Evolutionary conservation across 2,329 filamentous ascomycete species (phyloP), one percentile per base, ranked within the genome.

Genomic region (Colletotrichum phormii): DNA sequence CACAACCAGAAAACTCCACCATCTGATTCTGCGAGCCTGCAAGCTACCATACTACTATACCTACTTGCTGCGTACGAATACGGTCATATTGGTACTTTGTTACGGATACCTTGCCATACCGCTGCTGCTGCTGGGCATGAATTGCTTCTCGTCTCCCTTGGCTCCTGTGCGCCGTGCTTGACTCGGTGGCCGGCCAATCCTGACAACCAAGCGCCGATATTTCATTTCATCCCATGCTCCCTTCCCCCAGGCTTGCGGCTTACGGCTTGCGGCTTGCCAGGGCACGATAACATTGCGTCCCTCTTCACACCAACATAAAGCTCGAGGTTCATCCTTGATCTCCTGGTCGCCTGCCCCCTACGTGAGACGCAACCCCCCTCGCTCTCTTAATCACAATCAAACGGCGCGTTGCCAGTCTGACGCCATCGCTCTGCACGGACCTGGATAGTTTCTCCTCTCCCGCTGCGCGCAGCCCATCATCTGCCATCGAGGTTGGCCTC

Each of bases 261-360:
- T 37, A 12, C 29, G 1, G 49, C 42, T 35, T 33, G 24, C 24
- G 24, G 24, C 24, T 26, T 22, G 22, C 33, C 58, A 63, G 35
- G 46, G 42, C 42, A 49, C 18, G 42, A 69, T 29, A 46, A 46
- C 18, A 37, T 1, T n/a, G n/a, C 58, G n/a, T 24, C 58, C 57
- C 26, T 58, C 31, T 53, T 59, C 13, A 13, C 18, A 13, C 49
- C n/a, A n/a, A 54, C 54, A 69, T 37, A 64, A 69, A 49, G 33
- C 59, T 68, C 60, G 67, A 64, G 70, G 70, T 61, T 61, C 60
- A 72, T 72, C 70, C 70, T 72, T 72, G 70, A 35, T 57, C 29
- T n/a, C 2, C 22, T 64, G 60, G 60, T 72, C 70, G 35, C 18
- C 60, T 72, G 66, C 54, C 60, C 60, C 35, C 42, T 29, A 64